phyloP scores from a whole-genome alignment of 2,329 filamentous ascomycete species.

The Cylindrodendrum hubeiense region DNA sequence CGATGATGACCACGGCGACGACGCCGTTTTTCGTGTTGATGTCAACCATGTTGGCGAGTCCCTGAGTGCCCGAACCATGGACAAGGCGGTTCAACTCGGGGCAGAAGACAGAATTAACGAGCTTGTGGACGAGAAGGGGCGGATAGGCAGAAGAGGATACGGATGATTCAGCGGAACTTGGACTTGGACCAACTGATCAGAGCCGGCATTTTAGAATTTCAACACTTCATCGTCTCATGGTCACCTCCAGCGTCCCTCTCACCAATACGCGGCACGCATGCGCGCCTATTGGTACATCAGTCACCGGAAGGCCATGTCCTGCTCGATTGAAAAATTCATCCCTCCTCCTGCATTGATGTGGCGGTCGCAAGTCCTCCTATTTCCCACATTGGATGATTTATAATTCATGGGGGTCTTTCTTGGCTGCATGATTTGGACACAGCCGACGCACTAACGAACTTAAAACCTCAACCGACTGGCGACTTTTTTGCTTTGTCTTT shows the following conservation, averaged over 20 bases:
- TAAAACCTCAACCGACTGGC: too few relatives aligned
- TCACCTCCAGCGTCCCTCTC: neutral
- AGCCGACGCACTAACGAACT: too few relatives aligned
- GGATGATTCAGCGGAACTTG: slow-evolving; percentile 1
- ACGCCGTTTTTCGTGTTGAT: slow-evolving; percentile 29
- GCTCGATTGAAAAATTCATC: neutral
- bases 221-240: neutral
- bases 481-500: too few relatives aligned
- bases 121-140: neutral
- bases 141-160: neutral
- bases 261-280: neutral
- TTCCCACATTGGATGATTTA: neutral
- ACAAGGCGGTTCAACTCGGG: too few relatives aligned
- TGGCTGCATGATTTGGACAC: too few relatives aligned
- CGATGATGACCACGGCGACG: slow-evolving; percentile 33
- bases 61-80: neutral
- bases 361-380: neutral
- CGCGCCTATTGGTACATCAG: neutral
- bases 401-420: too few relatives aligned
- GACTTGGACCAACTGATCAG: neutral
- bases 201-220: neutral
- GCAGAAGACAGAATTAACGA: neutral
- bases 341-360: neutral
- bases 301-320: neutral
- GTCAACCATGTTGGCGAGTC: slow-evolving; percentile 10